Evolutionary conservation across 2,329 filamentous ascomycete species (phyloP), one percentile per base, ranked within the genome.

Genomic region (Rhexocercosporidium sp.): DNA sequence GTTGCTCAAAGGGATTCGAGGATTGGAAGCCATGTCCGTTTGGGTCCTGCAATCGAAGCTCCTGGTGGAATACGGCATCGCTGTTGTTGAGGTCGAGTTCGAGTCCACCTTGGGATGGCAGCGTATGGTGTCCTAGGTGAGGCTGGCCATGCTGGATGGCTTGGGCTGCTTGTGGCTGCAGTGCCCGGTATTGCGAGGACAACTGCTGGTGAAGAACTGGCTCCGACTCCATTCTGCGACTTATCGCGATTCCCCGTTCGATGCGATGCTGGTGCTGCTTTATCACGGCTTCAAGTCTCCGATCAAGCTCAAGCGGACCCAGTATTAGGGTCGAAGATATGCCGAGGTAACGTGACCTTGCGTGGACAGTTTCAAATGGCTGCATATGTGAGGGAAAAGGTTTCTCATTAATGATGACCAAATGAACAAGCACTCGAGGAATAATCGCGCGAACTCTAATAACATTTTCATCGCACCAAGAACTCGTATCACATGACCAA

Each of bases 31-130:
- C 72, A 65, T 80, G 77, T 47, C 76, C 70, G 64, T 75, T 75
- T 41, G 78, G 74, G 68, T 76, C 71, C 64, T 79, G 78, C 41
- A 80, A 71, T 41, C 75, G 77, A 37, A 81, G 75, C 53, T 76
- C 74, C 56, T 78, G 78, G 62, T 80, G 77, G 69, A 82, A 81
- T 54, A 78, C 75, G 39, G 77, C 67, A 64, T 80, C 77, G 66
- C 77, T 75, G 57, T 78, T 74, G 65, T 82, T 79, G 66, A 84
- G 78, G 60, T 80, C 78, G 29, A 84, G 77, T 62, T 80, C 74
- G 72, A 81, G 70, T 73, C 75, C 73, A 68, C 76, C 63, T 66
- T 81, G 79, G 34, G 79, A 75, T 46, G 77, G 73, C 22, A 81
- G 72, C 62, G 73, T 70, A 59, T 77, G 75, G 62, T 77, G 76